Percentiles rank a stretch among this genome's conserved stretches.
Evolutionary conservation across 1,284 basidiomycete genomes (phyloP).

Genomic region (Cystobasidiaceae sp.): DNA sequence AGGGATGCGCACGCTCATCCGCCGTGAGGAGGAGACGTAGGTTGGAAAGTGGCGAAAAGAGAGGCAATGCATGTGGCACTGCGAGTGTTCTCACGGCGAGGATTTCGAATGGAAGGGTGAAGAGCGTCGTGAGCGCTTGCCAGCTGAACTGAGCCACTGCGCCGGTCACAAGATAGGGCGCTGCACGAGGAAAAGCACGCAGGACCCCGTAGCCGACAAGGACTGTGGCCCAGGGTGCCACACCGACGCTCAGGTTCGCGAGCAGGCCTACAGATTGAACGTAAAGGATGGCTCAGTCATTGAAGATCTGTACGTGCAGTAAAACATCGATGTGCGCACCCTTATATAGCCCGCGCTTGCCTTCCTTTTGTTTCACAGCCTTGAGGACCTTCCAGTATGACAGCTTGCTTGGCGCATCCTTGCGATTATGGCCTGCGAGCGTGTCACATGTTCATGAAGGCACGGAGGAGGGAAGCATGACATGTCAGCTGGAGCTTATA

Average conservation of each 20-base stretch:
- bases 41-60: slow-evolving; percentile 25
- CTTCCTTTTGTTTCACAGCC: slow-evolving; percentile 27
- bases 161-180: slow-evolving; percentile 18
- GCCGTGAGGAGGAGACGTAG: slow-evolving; percentile 22
- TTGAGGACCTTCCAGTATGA: slow-evolving; percentile 25
- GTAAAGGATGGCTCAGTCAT: background rate
- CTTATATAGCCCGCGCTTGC: slow-evolving; percentile 22
- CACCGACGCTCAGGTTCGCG: slow-evolving; percentile 16
- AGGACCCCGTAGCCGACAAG: slow-evolving; percentile 21
- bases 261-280: slow-evolving; percentile 1
- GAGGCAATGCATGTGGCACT: slow-evolving; percentile 11
- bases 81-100: slow-evolving; percentile 17
- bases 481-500: background rate
- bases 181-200: slow-evolving; percentile 7
- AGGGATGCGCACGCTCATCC: slow-evolving; percentile 23
- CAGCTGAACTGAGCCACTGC: slow-evolving; percentile 21
- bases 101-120: slow-evolving; percentile 24
- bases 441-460: background rate
- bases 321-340: no score
- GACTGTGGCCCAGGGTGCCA: slow-evolving; percentile 25
- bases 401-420: slow-evolving; percentile 9
- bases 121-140: slow-evolving; percentile 28
- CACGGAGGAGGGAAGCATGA: background rate
- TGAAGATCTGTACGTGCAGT: no score
- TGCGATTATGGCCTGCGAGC: slow-evolving; percentile 9